Base-by-base conservation (phyloP, 768 basidiomycete genomes). In the Leccinum barrowsii region DNA sequence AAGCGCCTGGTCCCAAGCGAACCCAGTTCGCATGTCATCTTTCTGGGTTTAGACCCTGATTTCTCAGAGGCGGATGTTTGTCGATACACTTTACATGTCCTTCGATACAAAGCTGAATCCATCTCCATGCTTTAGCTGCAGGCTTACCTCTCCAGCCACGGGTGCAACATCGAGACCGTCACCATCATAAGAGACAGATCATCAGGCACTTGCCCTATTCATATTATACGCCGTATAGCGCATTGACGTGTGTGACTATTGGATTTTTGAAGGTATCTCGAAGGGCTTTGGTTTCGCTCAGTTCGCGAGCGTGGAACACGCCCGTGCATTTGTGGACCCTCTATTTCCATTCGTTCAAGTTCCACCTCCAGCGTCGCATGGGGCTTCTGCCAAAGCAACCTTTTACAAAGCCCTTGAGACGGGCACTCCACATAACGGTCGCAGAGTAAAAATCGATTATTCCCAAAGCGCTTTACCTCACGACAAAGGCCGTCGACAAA, bases 221-320 rank as follows among this genome's bases (percentile, higher is more conserved):
- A 81, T 85, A 85, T 86, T 82, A 75, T 76, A 77, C 75, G 75
- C 53, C 76, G 76, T 79, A 77, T 83, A 72, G 78, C 79, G 77
- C 85, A 87, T 90, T 92, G 78, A 90, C 87, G 74, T 86, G 77
- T 74, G 70, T 81, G 78, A 79, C 77, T 75, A 60, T 85, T 85
- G 77, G 79, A 82, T 84, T 84, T 42, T 84, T 77, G 75, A 86
- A 94, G 92, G 92, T 86, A 76, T 82, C 61, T 95, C 95, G 56
- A 96, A 96, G 76, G 90, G 92, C 69, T 98, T 98, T 71, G 97
- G 94, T 58, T 99, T 99, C 74, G 95, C 93, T 67, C 91, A 94
- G 75, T 99, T 99, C 73, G 76, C 87, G 46, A 86, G 80, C 63
- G 80, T 89, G 57, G 91, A 92, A 65, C 91, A 92, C 58, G 95